Base-by-base conservation (phyloP, 2,329 filamentous ascomycete genomes). In the Nectriaceae sp. region DNA sequence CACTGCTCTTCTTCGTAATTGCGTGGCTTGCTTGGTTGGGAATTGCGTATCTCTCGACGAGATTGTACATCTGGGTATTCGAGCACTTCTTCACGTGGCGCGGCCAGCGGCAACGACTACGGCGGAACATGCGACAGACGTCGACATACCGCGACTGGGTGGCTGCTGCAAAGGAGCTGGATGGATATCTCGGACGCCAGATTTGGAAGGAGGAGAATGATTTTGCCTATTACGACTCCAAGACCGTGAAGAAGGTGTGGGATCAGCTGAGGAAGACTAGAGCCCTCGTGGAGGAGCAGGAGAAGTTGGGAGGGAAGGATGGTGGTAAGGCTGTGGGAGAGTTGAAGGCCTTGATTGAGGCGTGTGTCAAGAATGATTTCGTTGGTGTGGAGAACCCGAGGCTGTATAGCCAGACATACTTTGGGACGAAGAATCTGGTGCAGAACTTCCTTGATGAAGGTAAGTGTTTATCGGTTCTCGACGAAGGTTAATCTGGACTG, bases 301-400 rank as follows among this genome's bases (percentile, higher is more conserved):
- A 76, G 43, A 65, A 63, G 11, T 72, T 74, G 29, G 63, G 64
- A 4, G 66, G 69, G 21, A 66, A 74, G 3, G 70, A 63, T 50
- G 66, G 70, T 8, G 66, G 72, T 42, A 74, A 79, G 49, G 78
- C 85, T 0, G 75, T 90, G 3, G 87, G 93, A 54, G 90, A 94
- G 46, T 76, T 99, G 46, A 87, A 85, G 53, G 79, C 80, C 1
- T 71, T 97, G 50, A 75, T 95, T 18, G 90, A 96, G 72, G 90
- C 89, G 13, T 97, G 92, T 66, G 88, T 97, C 60, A 99, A 97
- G 79, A 96, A 92, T 70, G 97, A 99, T 65, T 99, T 97, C 70
- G 90, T 90, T 16, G 94, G 94, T 0, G 86, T 96, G 13, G 94
- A 99, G 69, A 97, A 96, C 62, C 85, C 93, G 10, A 82, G 90